Evolutionary conservation across 805 yeast genomes (phyloP), one percentile per base, ranked within the genome.

Genomic region (Ogataea ganodermae): DNA sequence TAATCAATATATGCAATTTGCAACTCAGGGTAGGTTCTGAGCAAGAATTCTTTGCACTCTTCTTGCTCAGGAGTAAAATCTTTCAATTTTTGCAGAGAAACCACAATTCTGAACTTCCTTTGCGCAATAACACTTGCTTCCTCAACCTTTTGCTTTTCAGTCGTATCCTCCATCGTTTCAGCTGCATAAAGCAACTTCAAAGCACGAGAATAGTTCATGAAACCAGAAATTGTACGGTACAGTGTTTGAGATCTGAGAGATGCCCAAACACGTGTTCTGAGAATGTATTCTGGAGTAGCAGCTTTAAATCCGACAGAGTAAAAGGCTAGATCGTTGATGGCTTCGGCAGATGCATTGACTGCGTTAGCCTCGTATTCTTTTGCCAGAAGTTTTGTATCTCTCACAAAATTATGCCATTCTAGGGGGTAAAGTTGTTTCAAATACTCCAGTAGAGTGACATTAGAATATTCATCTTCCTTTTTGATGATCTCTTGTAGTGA

Each of bases 211-310:
- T 89, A 89, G 60, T 89, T 88, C 79, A 79, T 80, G 61, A 89
- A 89, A 0, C 96, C 96, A 1, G 90, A 79, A 3, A 88, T 75
- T 0, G 96, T 89, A 37, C 96, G 73, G 59, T 83, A 89, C 40
- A 89, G 70, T 0, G 96, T 89, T 60, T 89, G 96, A 1, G 87
- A 78, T 58, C 96, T 74, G 46, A 86, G 68, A 0, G 96, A 87
- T 0, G 96, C 87, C 96, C 96, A 89, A 2, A 89, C 76, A 57
- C 96, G 71, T 0, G 96, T 88, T 61, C 94, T 71, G 49, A 84
- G 61, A 5, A 81, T 75, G 57, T 77, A 79, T 51, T 83, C 84
- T 0, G 86, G 83, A 2, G 80, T 73, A 0, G 89, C 77, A 26
- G 79, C 72, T 53, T 81, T 83, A 66, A 84, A 87, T 0, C 95